Evolutionary conservation across 75 land plant genomes (phyloP), one percentile per base, ranked within the genome.

Genomic region (Azolla pinnata): DNA sequence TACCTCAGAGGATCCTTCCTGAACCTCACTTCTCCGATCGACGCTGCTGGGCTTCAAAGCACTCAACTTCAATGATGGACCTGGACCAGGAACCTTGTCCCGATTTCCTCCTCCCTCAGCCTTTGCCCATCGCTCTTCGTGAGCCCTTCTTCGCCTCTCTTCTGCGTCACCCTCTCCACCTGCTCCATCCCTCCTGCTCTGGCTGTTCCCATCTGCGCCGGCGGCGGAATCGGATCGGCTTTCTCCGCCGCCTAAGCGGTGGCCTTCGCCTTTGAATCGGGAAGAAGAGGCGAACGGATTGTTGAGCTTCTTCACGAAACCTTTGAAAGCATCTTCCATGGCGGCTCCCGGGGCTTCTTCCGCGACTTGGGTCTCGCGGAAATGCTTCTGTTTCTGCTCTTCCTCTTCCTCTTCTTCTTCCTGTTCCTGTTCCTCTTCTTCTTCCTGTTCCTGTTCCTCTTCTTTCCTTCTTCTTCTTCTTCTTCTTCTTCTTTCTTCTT

Each of bases 271-370:
- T 32, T 76, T 83, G 76, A 80, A 80, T 61, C 68, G 76, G 24
- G 67, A 53, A 33, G 87, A 75, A 7, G 79, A 67, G 26, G 77
- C 64, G 67, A 79, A 84, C 1, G 88, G 85, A 49, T 72, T 79
- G 60, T 74, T 82, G 63, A 89, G 66, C 63, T 86, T 89, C 78
- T 89, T 89, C 76, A 86, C 73, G 33, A 89, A 64, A 0, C 67
- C 87, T 40, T 89, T 89, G 51, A 77, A 42, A 40, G 83, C 61
- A 0, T 89, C 89, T 30, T 73, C 88, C 93, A 88, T 87, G n/a
- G n/a, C n/a, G n/a, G n/a, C 16, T 56, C 57, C 20, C 21, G 19
- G 19, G 12, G 49, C 19, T 14, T 47, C 5, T 23, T 54, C 26
- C 25, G 60, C 19, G 60, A n/a, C 49, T 19, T 47, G 16, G 4